Base-by-base conservation (phyloP, 208 protist genomes). In the Crithidia fasciculata region DNA sequence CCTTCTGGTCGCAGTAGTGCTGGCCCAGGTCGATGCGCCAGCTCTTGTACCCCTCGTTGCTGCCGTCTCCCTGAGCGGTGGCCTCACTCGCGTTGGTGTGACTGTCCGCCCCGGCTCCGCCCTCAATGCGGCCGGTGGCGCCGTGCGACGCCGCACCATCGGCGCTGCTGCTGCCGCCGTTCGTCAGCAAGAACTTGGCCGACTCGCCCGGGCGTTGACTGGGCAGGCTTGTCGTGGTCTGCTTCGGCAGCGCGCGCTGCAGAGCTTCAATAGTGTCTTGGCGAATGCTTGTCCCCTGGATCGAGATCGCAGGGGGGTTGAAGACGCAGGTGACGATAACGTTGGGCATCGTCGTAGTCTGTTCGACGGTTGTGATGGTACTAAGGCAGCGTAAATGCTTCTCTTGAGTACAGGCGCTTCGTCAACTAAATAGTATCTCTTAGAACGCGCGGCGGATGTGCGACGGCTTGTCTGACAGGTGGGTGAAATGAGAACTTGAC, bases 1-100 rank as follows among this genome's bases (percentile, higher is more conserved):
- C 85, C 50, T 80, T 81, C 83, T 96, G 87, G 47, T 87, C 76
- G 70, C 91, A 93, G 79, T 96, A 96, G 74, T 96, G 91, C 83
- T 88, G 83, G n/a, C 70, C 80, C 6, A 96, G 80, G 54, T 88
- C 77, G 50, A 94, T 83, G 40, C 69, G 69, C 85, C 86, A 93
- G 68, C 64, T 90, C 44, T 70, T 80, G 72, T 91, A 95, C 62
- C 41, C 78, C 28, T 70, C 62, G 10, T 40, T 88, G 50, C 54
- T 67, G 13, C 40, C 70, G 50, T 73, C 43, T 16, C 50, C 45
- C 41, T 40, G 45, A 1, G 49, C 64, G 8, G n/a, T 49, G 1
- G 66, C 43, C 28, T 49, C 54, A 18, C 47, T 16, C 18, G 40
- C 19, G 19, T 56, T 54, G 58, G 39, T 28, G 45, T 44, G 61